Evolutionary conservation across 495 filamentous ascomycete species (phyloP).

Genomic region (Parachaetomium inaequale): DNA sequence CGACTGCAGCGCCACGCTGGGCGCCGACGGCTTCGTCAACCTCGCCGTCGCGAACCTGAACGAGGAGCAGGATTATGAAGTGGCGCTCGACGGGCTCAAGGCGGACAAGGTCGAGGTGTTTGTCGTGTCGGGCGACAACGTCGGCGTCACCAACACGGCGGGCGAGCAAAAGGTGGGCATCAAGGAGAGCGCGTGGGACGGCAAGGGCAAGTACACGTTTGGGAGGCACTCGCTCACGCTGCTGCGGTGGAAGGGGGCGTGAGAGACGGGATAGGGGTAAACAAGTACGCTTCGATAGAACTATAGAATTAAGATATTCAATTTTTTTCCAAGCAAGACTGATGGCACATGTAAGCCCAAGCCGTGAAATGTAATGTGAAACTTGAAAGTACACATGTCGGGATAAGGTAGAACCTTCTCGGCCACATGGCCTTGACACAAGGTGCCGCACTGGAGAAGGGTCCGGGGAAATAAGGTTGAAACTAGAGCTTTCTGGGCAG

Average conservation of each 20-base stretch:
- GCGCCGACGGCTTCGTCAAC: conserved; percentile 58
- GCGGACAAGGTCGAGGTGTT: conserved; percentile 49
- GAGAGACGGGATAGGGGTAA: background rate
- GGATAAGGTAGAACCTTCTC: too few species aligned
- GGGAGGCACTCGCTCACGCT: conserved; percentile 63
- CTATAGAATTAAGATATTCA: too few species aligned
- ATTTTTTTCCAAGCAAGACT: too few species aligned
- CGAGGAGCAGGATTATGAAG: conserved; percentile 54
- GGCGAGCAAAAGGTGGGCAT: conserved; percentile 58
- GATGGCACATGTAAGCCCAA: too few species aligned
- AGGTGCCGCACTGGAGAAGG: too few species aligned
- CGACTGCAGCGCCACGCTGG: conserved; percentile 63
- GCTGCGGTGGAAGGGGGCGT: conserved; percentile 50
- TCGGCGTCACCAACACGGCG: conserved; percentile 57
- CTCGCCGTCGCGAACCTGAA: conserved; percentile 68
- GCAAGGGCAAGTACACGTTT: conserved; percentile 56
- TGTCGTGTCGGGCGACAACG: conserved; percentile 54
- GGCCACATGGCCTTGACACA: too few species aligned
- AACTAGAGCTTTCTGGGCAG: too few species aligned
- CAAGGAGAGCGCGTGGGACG: conserved; percentile 59
- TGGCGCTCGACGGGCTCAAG: conserved; percentile 52
- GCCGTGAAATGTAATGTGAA: too few species aligned
- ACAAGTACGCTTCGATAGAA: too few species aligned
- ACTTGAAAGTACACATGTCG: too few species aligned
- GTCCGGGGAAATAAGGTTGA: too few species aligned